These are phyloP conservation scores for Stenogyne calaminthoides DNA, from an alignment of 305 asterid species.

Conservation along the genomic window DNA sequence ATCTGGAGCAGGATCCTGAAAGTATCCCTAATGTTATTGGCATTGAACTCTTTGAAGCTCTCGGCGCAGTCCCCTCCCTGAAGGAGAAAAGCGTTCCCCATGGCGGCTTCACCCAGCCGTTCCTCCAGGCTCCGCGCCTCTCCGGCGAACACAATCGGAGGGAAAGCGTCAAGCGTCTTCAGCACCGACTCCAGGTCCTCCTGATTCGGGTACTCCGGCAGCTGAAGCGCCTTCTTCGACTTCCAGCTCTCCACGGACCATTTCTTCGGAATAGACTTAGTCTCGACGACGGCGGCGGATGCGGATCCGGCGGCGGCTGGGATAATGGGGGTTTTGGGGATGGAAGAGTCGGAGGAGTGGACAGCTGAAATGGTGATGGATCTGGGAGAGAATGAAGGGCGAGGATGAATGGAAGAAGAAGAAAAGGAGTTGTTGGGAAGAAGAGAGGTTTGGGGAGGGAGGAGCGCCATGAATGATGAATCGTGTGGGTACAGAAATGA, in stretches of 20 bases:
- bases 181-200: conserved; percentile 61
- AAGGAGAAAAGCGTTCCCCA: conserved; percentile 71
- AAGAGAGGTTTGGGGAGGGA: conserved; percentile 46
- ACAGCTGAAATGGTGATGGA: conserved; percentile 51
- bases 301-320: conserved; percentile 18
- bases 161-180: conserved; percentile 57
- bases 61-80: conserved; percentile 93
- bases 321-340: conserved; percentile 45
- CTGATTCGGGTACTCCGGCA: conserved; percentile 64
- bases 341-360: conserved; percentile 57
- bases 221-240: conserved; percentile 70
- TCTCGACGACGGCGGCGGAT: neutral
- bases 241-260: conserved; percentile 74
- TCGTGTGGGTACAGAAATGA: too few species aligned
- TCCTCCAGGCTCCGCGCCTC: conserved; percentile 79
- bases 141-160: conserved; percentile 82
- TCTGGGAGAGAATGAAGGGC: too few species aligned
- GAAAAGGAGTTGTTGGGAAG: conserved; percentile 42
- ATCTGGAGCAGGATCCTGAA: conserved; percentile 78
- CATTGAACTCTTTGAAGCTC: conserved; percentile 83
- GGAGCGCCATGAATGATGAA: conserved; percentile 40
- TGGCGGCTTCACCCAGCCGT: conserved; percentile 64
- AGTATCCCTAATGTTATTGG: conserved; percentile 77
- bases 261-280: conserved; percentile 34
- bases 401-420: conserved; percentile 20